Percentiles rank a stretch among this genome's conserved stretches.
These are phyloP conservation scores for Dendrobium chrysotoxum DNA, from an alignment of 106 monocot species.

Conservation along the genomic window DNA sequence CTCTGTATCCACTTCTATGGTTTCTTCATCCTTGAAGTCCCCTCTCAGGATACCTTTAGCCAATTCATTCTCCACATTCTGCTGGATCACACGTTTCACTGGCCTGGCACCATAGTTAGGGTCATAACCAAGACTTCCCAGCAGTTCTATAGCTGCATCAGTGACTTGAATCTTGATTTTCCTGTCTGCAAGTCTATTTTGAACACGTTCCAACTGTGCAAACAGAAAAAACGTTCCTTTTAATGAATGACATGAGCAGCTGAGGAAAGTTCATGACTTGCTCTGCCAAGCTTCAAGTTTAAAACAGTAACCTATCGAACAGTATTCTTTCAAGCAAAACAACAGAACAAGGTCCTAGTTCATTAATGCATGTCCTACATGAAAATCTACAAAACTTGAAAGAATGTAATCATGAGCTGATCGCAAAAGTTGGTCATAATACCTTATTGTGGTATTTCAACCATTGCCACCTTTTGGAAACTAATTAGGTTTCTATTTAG, in stretches of 20 bases:
- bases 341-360: no score
- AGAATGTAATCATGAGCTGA: no score
- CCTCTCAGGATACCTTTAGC: slow-evolving; percentile 93
- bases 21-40: slow-evolving; percentile 90
- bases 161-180: slow-evolving; percentile 73
- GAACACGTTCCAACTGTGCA: slow-evolving; percentile 76
- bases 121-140: slow-evolving; percentile 91
- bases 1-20: slow-evolving; percentile 67
- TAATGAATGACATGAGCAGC: not conserved
- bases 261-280: not conserved
- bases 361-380: no score
- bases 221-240: not conserved
- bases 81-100: slow-evolving; percentile 95
- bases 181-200: slow-evolving; percentile 58
- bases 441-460: no score
- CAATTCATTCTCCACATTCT: slow-evolving; percentile 86
- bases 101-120: slow-evolving; percentile 98
- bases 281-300: not conserved
- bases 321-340: no score
- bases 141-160: slow-evolving; percentile 63
- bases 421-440: no score
- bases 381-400: no score
- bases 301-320: no score
- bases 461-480: no score
- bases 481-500: no score